These are phyloP conservation scores for Tillandsia leiboldiana DNA, from an alignment of 176 grass and related monocot genomes.

Conservation along the genomic window DNA sequence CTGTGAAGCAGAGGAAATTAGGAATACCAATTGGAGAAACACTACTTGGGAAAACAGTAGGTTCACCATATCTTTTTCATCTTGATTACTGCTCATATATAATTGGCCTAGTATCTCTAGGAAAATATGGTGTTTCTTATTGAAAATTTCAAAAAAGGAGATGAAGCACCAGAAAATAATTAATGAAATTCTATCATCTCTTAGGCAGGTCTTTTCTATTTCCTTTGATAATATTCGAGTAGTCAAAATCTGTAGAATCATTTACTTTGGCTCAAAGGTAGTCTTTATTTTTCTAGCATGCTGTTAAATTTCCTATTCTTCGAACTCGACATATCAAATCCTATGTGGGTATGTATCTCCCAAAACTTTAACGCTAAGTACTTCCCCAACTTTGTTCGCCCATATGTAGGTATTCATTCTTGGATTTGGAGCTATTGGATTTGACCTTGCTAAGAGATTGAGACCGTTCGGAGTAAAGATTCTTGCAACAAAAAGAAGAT, in stretches of 20 bases:
- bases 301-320: neutral
- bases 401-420: conserved; percentile 66
- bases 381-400: neutral
- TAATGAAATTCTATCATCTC: neutral
- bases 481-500: conserved; percentile 81
- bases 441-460: conserved; percentile 71
- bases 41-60: conserved; percentile 85
- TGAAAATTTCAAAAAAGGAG: neutral
- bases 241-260: no score
- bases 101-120: neutral
- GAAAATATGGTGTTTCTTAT: neutral
- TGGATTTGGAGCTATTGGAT: conserved; percentile 84
- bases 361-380: neutral
- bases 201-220: neutral
- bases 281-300: no score
- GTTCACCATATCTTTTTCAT: conserved; percentile 13
- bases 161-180: neutral
- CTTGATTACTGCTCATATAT: neutral
- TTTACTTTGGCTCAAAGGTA: no score
- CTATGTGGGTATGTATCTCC: neutral
- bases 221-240: no score
- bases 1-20: conserved; percentile 49
- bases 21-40: conserved; percentile 77
- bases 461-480: conserved; percentile 85
- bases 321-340: neutral